Base-by-base conservation (phyloP, 495 filamentous ascomycete genomes). In the Penicillium soppii region DNA sequence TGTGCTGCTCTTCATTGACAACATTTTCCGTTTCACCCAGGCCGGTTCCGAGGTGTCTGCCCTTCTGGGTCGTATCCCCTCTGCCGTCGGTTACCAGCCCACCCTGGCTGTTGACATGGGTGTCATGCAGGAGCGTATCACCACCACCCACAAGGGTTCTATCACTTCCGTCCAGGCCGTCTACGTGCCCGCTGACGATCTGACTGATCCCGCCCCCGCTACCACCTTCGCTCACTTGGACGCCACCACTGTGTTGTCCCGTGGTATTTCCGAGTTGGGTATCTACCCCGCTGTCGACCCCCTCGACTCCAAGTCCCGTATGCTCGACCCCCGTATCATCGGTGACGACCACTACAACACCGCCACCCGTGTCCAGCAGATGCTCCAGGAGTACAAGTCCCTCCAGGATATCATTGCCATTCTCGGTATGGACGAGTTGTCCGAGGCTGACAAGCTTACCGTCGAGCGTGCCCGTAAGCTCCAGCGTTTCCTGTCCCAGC, bases 391-490 rank as follows among this genome's bases (percentile, higher is more conserved):
- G 83, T 98, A 98, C 88, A 98, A 97, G 88, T 97, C 92, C 50
- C 89, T 98, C 56, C 94, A 98, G 76, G 94, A 98, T 83, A 98
- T 98, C 84, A 98, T 98, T 83, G 94, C 94, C 78, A 98, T 98
- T 89, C 75, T 97, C 69, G 94, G 94, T 85, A 97, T 97, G 95
- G 95, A 98, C 79, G 95, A 98, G 74, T 78, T 97, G 75, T 96
- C 92, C 57, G 95, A 97, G 81, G 86, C 88, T 62, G 95, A 98
- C 73, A 97, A 98, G 87, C 84, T 98, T 63, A 97, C 95, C 59
- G 94, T 98, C 83, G 94, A 98, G 87, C 95, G 94, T 82, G 94
- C 94, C 67, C 91, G 94, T 80, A 97, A 97, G 83, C 82, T 98
- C 71, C 95, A 98, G 81, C 89, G 94, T 84, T 98, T 98, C 90